Base-by-base conservation (phyloP, 352 stramenopile species). In the Globisporangium solare region DNA sequence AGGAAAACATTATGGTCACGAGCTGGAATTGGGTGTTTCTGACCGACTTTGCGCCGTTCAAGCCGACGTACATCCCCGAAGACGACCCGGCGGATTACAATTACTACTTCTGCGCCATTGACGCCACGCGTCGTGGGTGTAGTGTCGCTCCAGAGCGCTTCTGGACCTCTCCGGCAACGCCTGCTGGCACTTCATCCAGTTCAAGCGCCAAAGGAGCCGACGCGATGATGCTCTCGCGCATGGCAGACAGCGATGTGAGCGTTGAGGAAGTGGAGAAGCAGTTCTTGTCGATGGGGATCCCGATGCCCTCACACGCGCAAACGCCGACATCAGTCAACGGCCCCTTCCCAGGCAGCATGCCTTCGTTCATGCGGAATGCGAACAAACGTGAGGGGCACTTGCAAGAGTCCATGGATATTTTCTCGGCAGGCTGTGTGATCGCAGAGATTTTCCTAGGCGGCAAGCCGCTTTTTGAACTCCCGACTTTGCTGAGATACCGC, bases 1-100 rank as follows among this genome's bases (percentile, higher is more conserved):
- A 96, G 52, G 95, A 99, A 68, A 99, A 99, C 77, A 86, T 99
- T 64, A 95, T 98, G 66, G 79, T 99, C n/a, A 99, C 97, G 11
- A 97, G 83, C 57, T 99, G 93, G 87, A 98, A 98, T 58, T 99
- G 95, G 94, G 84, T 99, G 51, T 90, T 99, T 39, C 73, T 99
- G 10, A 91, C 90, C 10, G 97, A 99, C 76, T 97, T 99, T 70
- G 89, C 95, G 35, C 89, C 92, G 0, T 98, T 97, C 73, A 98
- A 98, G 66, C 96, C 96, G 10, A 96, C 92, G 12, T 95, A 90
- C 52, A 86, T 99, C 40, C 94, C 94, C 0, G 88, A 98, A 68
- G 93, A 98, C 66, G 95, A 99, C 69, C 95, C 95, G 2, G 88
- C 92, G 17, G 96, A 97, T 73, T 94, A 98, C 58, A 97, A 98